Evolutionary conservation across 495 filamentous ascomycete genomes (phyloP).

Genomic region (Usnea hakonensis): DNA sequence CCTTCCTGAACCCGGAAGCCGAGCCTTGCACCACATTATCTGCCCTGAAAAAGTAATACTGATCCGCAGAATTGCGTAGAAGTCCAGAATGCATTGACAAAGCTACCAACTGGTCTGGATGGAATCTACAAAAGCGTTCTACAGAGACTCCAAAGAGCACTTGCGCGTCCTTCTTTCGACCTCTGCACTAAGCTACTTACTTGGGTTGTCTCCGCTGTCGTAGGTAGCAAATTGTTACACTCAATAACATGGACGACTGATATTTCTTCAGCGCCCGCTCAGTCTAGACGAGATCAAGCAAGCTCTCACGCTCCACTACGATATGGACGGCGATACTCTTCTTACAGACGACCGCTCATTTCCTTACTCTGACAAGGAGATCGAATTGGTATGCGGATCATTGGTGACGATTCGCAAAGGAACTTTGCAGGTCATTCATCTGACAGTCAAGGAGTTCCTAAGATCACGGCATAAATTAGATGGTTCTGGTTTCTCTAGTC

Average conservation of each 20-base stretch:
- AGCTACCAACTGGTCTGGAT: neutral
- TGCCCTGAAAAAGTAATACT: too few species aligned
- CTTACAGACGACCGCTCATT: conserved; percentile 2
- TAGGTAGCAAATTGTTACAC: neutral
- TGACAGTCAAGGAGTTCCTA: conserved; percentile 6
- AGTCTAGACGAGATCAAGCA: neutral
- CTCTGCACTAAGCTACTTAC: neutral
- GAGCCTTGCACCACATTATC: too few species aligned
- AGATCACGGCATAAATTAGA: neutral
- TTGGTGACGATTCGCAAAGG: conserved; percentile 1
- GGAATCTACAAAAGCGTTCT: conserved; percentile 2
- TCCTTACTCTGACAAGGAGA: conserved; percentile 8
- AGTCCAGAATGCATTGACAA: conserved; percentile 1
- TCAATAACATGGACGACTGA: neutral
- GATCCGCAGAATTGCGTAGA: too few species aligned
- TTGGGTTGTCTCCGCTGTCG: conserved; percentile 7
- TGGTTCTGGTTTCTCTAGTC: neutral
- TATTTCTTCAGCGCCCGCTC: neutral
- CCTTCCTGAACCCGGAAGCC: too few species aligned
- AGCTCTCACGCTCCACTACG: neutral
- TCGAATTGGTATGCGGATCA: conserved; percentile 7
- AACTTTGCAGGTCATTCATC: conserved; percentile 2
- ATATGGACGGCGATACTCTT: neutral
- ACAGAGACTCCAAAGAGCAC: neutral
- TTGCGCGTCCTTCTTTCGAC: neutral